Base-by-base conservation (phyloP, 768 basidiomycete genomes). In the Mycena pura region DNA sequence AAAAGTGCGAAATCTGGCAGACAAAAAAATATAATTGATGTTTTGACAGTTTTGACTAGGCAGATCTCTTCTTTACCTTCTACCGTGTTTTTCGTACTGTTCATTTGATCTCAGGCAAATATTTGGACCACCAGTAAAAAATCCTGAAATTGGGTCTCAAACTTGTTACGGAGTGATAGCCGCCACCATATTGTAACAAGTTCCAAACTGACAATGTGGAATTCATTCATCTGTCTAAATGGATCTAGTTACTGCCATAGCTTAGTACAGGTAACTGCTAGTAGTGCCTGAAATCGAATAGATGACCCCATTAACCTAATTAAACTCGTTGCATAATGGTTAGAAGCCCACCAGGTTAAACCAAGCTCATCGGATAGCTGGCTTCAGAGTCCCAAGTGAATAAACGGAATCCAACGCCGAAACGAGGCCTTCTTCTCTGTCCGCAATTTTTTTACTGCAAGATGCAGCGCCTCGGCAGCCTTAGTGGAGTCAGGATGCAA, bases 381-480 rank as follows among this genome's bases (percentile, higher is more conserved):
- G 49, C 36, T 39, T 51, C 49, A 51, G 36, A 51, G 49, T 51
- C 49, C 49, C 24, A 51, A 40, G 19, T 43, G 51, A 52, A 52
- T 40, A 40, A 52, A 52, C 38, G 50, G 50, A 52, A 52, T 22
- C 50, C 50, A 52, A 52, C 50, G 50, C 50, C 41, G 50, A 52
- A 52, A 52, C 50, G 50, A 52, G 50, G n/a, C 50, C 50, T 52
- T 52, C 50, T 52, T 52, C 50, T 52, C 50, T 52, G 50, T 52
- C 48, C 34, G 48, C 22, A 50, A 50, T 50, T 38, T 50, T 3
- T 38, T 36, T 25, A 50, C 48, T 36, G 34, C 48, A 50, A 50
- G 48, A 50, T 48, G 45, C 29, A 46, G 45, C 45, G 45, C 45
- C 27, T 46, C 45, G 29, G 45, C 45, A 46, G 45, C 45, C 13